Base-by-base conservation (phyloP, 257 asterid species). In the Nicotiana paniculata region DNA sequence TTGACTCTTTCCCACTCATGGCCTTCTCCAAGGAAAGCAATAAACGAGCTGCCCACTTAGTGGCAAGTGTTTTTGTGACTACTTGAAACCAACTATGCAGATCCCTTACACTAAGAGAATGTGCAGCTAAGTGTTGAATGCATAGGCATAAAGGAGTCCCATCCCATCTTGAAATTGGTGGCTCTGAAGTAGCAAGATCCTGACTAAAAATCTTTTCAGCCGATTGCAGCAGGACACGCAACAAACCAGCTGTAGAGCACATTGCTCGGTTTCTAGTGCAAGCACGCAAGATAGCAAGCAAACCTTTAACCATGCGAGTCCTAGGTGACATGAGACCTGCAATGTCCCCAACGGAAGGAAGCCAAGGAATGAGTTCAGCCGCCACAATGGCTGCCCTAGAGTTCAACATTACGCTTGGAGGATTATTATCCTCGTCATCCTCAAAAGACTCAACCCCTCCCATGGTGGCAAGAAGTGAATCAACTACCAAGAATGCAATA, bases 371-470 rank as follows among this genome's bases (percentile, higher is more conserved):
- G 80, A 96, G 93, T 85, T 94, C 99, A n/a, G 93, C 98, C 62
- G 98, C 91, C 84, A 96, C 97, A 83, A 96, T 93, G 55, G 99
- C 99, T 86, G 99, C 99, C 91, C 99, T 92, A 74, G 99, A 96
- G 88, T 96, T 96, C 85, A 94, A 88, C 99, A 96, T 96, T 90
- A 96, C 99, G 84, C 98, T 96, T 58, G 99, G 99, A 39, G 98
- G 99, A 88, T 93, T 96, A 77, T 90, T 92, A 88, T 96, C 97
- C 84, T 86, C 95, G 80, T 95, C 93, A 88, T 92, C 98, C 86
- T 93, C 99, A 88, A 96, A 96, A 88, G 97, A 96, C 89, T 96
- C 99, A 48, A 96, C 98, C 75, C 99, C 99, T 84, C 99, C 99
- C 99, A 96, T 96, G 10, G 98, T 96, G 68, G 97, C 97, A 87